Conservation (phyloP, 345 rosid genomes). For the Trapa incisa region DNA sequence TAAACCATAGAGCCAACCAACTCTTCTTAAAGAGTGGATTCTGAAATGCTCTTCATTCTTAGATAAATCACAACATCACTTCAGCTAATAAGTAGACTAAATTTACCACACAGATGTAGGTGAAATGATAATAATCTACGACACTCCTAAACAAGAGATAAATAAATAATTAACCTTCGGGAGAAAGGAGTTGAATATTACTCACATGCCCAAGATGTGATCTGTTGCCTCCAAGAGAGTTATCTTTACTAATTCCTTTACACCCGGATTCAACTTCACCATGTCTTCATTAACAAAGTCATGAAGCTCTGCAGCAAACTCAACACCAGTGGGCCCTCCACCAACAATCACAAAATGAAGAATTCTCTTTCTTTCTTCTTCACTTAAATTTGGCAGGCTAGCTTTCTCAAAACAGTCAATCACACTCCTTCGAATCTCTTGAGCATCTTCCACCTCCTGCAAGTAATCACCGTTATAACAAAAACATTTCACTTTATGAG, state of each 20-base stretch:
- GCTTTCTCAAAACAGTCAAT: slow-evolving; percentile 91
- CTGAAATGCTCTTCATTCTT: neutral
- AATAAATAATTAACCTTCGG: neutral
- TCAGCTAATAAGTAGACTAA: neutral
- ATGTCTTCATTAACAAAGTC: slow-evolving; percentile 85
- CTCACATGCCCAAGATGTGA: slow-evolving; percentile 78
- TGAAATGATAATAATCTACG: neutral
- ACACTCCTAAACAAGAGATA: neutral
- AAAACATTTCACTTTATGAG: neutral
- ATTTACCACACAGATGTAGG: neutral
- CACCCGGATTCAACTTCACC: slow-evolving; percentile 66
- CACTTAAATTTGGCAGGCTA: slow-evolving; percentile 65
- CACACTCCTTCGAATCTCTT: slow-evolving; percentile 66
- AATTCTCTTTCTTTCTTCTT: slow-evolving; percentile 76
- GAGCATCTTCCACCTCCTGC: slow-evolving; percentile 98
- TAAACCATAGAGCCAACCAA: neutral
- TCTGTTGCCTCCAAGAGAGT: slow-evolving; percentile 95
- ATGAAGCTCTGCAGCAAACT: slow-evolving; percentile 93
- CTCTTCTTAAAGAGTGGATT: neutral
- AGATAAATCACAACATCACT: neutral
- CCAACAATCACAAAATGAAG: slow-evolving; percentile 97
- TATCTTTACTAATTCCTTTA: slow-evolving; percentile 46
- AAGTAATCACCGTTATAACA: slow-evolving; percentile 4
- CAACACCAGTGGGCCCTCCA: slow-evolving; percentile 99
- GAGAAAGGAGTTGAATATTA: neutral